Base-by-base conservation (phyloP, 805 yeast species). In the Yarrowia divulgata region DNA sequence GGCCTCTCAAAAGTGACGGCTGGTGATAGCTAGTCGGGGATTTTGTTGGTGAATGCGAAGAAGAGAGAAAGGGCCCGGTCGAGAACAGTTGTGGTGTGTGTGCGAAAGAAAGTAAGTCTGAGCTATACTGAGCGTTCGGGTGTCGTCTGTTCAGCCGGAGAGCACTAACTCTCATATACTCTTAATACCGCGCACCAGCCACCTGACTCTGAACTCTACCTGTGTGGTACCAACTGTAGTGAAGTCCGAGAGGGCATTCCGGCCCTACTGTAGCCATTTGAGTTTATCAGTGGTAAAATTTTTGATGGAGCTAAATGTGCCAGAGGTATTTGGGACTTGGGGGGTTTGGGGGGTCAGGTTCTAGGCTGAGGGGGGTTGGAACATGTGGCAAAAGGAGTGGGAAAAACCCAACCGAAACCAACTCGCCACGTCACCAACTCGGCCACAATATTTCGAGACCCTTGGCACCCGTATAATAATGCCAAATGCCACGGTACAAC, bases 131-230 rank as follows among this genome's bases (percentile, higher is more conserved):
- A 29, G 46, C 40, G 23, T 32, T 39, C 32, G 54, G 54, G 52
- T 6, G 60, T 37, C 39, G 60, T 23, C 63, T 40, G 63, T 42
- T 40, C 29, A 40, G 63, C 63, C 63, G 63, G 39, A 55, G 46
- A 39, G 62, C 62, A 55, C 62, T 55, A 57, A 57, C 63, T 57
- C 63, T 57, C 63, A 40, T 49, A 29, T 35, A 57, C 62, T 39
- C 48, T 57, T 57, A 57, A 57, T 57, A 57, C 63, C 63, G 63
- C 63, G 63, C 63, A 57, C 63, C 63, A 57, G 63, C 63, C 63
- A 57, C 63, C 63, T 40, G 62, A 55, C 62, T 29, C 45, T 57
- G 63, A 57, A 57, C 63, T 42, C 48, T 57, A 57, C 63, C 45
- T 8, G 29, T 23, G 29, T 23, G 29, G 29, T 23, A 23, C 29